A percentile compares a stretch with the other conserved stretches of the same genome.
Conservation (phyloP, 352 stramenopile species). For the Thalassiosira livingstoniorum region DNA sequence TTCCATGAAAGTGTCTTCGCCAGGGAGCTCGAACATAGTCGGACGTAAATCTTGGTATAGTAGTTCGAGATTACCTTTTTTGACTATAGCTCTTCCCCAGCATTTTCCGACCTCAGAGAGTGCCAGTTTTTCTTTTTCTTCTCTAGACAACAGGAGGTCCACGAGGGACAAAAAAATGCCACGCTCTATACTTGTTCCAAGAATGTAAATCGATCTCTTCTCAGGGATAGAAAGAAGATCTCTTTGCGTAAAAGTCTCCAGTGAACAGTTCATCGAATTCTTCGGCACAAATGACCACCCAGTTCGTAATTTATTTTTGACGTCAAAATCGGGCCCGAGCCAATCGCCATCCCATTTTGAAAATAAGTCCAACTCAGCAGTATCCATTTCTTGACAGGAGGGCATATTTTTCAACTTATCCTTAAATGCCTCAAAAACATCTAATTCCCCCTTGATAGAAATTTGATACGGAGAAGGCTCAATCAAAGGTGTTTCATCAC, state of each 20-base stretch:
- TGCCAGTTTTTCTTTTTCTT: constrained; percentile 38
- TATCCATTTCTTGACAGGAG: constrained; percentile 27
- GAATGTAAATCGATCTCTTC: constrained; percentile 74
- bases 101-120: constrained; percentile 10
- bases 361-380: constrained; percentile 26
- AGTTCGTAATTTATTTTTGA: constrained; percentile 29
- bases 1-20: neutral
- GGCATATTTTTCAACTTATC: constrained; percentile 10
- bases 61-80: constrained; percentile 15
- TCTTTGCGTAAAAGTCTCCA: constrained; percentile 41
- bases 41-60: constrained; percentile 28
- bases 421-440: neutral
- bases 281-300: constrained; percentile 49
- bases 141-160: constrained; percentile 32
- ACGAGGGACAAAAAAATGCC: constrained; percentile 51
- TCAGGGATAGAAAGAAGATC: constrained; percentile 35
- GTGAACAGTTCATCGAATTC: constrained; percentile 37
- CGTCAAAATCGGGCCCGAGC: constrained; percentile 40
- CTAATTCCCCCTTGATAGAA: neutral
- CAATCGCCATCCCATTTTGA: constrained; percentile 44
- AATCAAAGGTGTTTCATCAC: neutral
- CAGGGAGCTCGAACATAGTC: neutral
- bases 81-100: constrained; percentile 16
- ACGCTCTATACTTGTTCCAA: constrained; percentile 50
- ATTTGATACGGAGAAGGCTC: neutral